These are phyloP conservation scores for Calocera cornea DNA, from an alignment of 768 basidiomycete genomes.

Conservation along the genomic window DNA sequence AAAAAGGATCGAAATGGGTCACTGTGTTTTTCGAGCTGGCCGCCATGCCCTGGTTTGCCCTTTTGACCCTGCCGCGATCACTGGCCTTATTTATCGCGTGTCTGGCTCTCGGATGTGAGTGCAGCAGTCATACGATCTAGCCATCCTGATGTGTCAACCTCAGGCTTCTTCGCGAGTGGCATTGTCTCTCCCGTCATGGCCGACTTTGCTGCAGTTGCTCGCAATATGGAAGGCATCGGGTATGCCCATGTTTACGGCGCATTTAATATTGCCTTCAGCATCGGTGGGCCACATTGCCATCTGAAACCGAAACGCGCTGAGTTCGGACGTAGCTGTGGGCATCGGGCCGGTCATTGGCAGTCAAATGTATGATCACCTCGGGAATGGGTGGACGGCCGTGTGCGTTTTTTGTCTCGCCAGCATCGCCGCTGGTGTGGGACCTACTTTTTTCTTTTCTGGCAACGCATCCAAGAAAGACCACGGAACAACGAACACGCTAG, in stretches of 20 bases:
- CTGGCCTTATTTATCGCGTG: conserved; percentile 38
- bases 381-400: conserved; percentile 47
- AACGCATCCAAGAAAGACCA: neutral
- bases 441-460: neutral
- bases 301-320: neutral
- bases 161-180: conserved; percentile 51
- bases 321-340: neutral
- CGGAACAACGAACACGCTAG: no score
- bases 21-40: conserved; percentile 36
- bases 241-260: conserved; percentile 65
- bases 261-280: conserved; percentile 56
- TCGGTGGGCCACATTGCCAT: conserved; percentile 26
- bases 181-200: conserved; percentile 48
- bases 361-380: conserved; percentile 35
- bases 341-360: conserved; percentile 7
- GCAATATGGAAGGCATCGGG: conserved; percentile 47
- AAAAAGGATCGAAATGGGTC: conserved; percentile 42
- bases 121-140: neutral
- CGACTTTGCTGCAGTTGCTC: conserved; percentile 50
- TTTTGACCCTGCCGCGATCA: conserved; percentile 34
- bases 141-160: neutral
- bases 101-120: conserved; percentile 42
- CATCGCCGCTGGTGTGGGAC: neutral
- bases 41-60: conserved; percentile 49
- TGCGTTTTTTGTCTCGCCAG: conserved; percentile 18